phyloP scores from a whole-genome alignment of 352 stramenopile genomes.

The Achlya hypogyna region DNA sequence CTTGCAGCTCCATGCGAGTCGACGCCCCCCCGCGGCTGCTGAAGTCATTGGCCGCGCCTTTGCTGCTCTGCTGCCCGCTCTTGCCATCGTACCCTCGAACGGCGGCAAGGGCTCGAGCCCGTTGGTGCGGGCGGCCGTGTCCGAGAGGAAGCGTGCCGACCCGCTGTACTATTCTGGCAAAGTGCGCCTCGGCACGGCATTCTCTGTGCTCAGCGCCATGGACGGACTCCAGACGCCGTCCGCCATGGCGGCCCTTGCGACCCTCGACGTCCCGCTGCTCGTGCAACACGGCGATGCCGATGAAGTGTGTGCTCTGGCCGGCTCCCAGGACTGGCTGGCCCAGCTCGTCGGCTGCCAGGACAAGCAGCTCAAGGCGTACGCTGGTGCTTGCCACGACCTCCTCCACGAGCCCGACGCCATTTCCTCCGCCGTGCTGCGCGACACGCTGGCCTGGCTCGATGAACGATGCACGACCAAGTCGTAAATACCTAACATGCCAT shows the following conservation, averaged over 20 bases:
- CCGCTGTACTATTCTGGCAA: slow-evolving; percentile 19
- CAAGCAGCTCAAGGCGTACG: slow-evolving; percentile 9
- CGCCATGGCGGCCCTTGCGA: not conserved
- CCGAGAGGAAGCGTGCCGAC: not conserved
- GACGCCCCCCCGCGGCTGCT: not conserved
- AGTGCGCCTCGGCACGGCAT: slow-evolving; percentile 4
- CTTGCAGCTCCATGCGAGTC: slow-evolving; percentile 9
- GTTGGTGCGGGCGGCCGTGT: not conserved
- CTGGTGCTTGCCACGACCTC: slow-evolving; percentile 7
- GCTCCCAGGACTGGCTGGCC: slow-evolving; percentile 5
- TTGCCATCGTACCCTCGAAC: slow-evolving; percentile 14
- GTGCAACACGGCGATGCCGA: slow-evolving; percentile 16
- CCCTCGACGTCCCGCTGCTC: not conserved
- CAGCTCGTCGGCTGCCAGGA: slow-evolving; percentile 6
- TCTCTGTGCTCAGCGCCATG: not conserved
- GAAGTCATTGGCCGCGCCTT: slow-evolving; percentile 3
- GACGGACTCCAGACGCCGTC: not conserved
- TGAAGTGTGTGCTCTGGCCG: slow-evolving; percentile 8
- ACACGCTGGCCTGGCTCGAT: slow-evolving; percentile 12
- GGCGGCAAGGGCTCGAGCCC: slow-evolving; percentile 15
- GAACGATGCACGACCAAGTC: not conserved
- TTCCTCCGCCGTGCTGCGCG: not conserved
- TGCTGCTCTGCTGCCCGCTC: not conserved
- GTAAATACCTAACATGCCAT: too few relatives aligned
- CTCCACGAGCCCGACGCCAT: slow-evolving; percentile 8